Base-by-base conservation (phyloP, 1,284 basidiomycete species). In the Cryptococcus sp. region DNA sequence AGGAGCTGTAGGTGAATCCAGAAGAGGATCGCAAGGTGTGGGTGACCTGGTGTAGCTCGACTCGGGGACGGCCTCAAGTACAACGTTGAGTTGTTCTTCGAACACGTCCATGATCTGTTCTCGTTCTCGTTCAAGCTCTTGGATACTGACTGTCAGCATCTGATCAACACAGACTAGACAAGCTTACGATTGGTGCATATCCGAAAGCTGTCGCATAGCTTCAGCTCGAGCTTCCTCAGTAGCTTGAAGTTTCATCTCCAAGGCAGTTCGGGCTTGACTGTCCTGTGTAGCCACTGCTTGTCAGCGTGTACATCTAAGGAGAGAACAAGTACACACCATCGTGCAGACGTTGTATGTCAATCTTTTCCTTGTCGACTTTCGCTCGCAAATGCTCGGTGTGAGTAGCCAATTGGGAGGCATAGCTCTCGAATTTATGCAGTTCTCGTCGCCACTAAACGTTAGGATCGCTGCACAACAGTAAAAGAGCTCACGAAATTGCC, bases 371-470 rank as follows among this genome's bases (percentile, higher is more conserved):
- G 52, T 79, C 76, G 25, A 78, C 73, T 54, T 71, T 76, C 44
- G 50, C 50, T 46, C 76, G 71, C 47, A 78, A 69, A 37, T 77
- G 75, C 48, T 69, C 67, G 11, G 77, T 74, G 56, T 78, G 76
- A 21, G 60, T 55, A 2, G 75, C 73, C 11, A 79, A 67, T 18
- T 69, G 61, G 47, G 76, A 76, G 36, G 78, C 77, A 32, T 77
- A 75, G 55, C 68, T 70, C 54, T 78, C 76, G 54, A 78, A 78
- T 57, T 71, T 68, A 56, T 76, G 72, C 51, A 78, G 77, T 46
- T 76, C 75, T 53, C 67, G 64, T 54, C 72, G 73, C 76, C 77
- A 78, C 66, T 74, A 41, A 36, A 19, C 4, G 52, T 59, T 46
- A 56, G 43, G n/a, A n/a, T n/a, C 44, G 19, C 23, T 2, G 11